phyloP scores from a whole-genome alignment of 2,329 filamentous ascomycete genomes.

The Thelonectria olida region DNA sequence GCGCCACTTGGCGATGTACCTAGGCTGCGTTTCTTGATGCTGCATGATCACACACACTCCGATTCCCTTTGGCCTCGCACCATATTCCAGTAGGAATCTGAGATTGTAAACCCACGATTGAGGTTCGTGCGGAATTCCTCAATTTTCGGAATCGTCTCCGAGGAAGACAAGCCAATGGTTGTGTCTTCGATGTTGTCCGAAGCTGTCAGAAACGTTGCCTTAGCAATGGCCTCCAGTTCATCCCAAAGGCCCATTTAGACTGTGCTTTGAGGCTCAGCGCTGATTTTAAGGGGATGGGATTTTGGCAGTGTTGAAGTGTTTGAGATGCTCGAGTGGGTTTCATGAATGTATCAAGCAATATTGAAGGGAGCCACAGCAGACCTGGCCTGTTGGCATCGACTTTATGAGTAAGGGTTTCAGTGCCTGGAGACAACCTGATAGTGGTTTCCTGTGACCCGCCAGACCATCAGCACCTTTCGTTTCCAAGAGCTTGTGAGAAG shows the following conservation, averaged over 20 bases:
- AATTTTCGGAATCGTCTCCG: background rate
- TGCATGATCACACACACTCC: slow-evolving; percentile 6
- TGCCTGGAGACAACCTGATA: no score
- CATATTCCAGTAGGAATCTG: slow-evolving; percentile 2
- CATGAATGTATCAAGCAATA: no score
- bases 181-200: background rate
- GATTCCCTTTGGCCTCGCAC: background rate
- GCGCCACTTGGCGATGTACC: background rate
- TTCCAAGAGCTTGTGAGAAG: no score
- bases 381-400: no score
- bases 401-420: no score
- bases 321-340: no score
- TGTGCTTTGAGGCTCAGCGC: background rate
- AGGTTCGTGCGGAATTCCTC: background rate
- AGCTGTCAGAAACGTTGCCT: background rate
- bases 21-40: background rate
- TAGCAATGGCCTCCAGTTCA: background rate
- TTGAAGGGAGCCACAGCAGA: no score
- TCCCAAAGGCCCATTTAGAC: background rate
- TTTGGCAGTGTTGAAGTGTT: background rate
- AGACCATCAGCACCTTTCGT: no score
- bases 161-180: background rate
- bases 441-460: no score
- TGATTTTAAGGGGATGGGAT: background rate
- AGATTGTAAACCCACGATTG: background rate